Base-by-base conservation (phyloP, 805 yeast genomes). In the Cyberlindnera mycetangii region DNA sequence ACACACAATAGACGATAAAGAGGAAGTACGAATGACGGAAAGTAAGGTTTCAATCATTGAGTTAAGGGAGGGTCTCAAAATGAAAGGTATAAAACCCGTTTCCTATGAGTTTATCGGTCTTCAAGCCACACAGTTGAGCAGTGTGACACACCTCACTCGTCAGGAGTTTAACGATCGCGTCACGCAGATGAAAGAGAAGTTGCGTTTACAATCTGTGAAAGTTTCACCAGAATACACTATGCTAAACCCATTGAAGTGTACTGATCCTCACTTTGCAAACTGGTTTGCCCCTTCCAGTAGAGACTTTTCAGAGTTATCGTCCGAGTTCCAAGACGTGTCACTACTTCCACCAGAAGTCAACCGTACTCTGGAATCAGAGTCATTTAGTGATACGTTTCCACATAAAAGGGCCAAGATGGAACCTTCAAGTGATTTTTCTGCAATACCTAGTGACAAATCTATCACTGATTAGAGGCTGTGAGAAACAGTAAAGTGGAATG, bases 291-390 rank as follows among this genome's bases (percentile, higher is more conserved):
- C 27, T 16, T 19, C 22, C 4, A 22, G 42, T n/a, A 14, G 21
- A 35, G 33, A 16, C 8, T 35, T 12, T 14, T 12, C 20, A 7
- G 37, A 33, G 4, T 32, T 37, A 2, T 45, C 51, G 3, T 50
- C 54, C 7, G 50, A 50, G 28, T 45, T 45, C 44, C 40, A 47
- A 3, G 49, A 48, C 15, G 3, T 47, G n/a, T 25, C 32, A 18
- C 17, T 5, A 31, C n/a, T n/a, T 34, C 18, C n/a, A 16, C 44
- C 47, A 19, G 22, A 18, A 21, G 22, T 14, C 15, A 33, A 20
- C 17, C 9, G 25, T 5, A 22, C 21, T 12, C 14, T 33, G n/a
- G 39, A 39, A 9, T 40, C 44, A 7, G 44, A 45, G 3, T 32
- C 37, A 2, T 37, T 40, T 32, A 28, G 35, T 19, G 48, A 45